Evolutionary conservation across 2,329 filamentous ascomycete genomes (phyloP).

Genomic region (Hymenoscyphus occultus): DNA sequence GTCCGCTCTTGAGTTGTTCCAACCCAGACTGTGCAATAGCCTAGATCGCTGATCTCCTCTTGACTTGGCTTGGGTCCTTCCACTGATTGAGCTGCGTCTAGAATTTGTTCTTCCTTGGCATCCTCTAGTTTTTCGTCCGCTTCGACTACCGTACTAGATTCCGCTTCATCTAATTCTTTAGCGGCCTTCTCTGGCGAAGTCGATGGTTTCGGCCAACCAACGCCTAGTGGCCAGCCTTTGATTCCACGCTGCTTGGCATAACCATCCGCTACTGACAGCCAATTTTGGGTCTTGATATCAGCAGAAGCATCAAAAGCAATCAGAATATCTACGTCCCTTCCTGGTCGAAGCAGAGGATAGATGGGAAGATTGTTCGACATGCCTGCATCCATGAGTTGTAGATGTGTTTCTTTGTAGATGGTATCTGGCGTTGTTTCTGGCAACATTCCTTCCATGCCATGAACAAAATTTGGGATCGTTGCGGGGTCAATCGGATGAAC

Average conservation of each 20-base stretch:
- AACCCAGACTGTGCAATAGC: slow-evolving; percentile 94
- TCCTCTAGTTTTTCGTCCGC: slow-evolving; percentile 61
- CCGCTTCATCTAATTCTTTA: slow-evolving; percentile 64
- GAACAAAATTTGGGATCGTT: slow-evolving; percentile 82
- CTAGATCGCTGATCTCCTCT: slow-evolving; percentile 59
- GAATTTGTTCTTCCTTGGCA: slow-evolving; percentile 51
- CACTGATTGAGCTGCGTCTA: slow-evolving; percentile 30
- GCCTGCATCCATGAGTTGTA: slow-evolving; percentile 91
- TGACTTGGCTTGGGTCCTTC: slow-evolving; percentile 18
- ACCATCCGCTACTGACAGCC: slow-evolving; percentile 90
- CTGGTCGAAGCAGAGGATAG: slow-evolving; percentile 86
- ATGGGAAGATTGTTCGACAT: slow-evolving; percentile 99
- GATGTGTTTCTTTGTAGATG: slow-evolving; percentile 66
- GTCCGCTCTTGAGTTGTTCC: slow-evolving; percentile 75
- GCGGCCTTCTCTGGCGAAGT: slow-evolving; percentile 59
- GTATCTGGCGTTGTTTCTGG: slow-evolving; percentile 75
- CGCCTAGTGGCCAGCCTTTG: slow-evolving; percentile 90
- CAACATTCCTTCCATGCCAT: slow-evolving; percentile 74
- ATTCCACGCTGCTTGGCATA: slow-evolving; percentile 88
- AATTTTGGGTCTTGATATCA: slow-evolving; percentile 91
- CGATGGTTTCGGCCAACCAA: slow-evolving; percentile 78
- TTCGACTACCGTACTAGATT: slow-evolving; percentile 54
- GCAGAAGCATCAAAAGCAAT: slow-evolving; percentile 90
- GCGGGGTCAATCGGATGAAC: slow-evolving; percentile 94
- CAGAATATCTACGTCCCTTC: slow-evolving; percentile 82